These are phyloP conservation scores for Mrakia hoshinonis DNA, from an alignment of 768 basidiomycete species.

Conservation along the genomic window DNA sequence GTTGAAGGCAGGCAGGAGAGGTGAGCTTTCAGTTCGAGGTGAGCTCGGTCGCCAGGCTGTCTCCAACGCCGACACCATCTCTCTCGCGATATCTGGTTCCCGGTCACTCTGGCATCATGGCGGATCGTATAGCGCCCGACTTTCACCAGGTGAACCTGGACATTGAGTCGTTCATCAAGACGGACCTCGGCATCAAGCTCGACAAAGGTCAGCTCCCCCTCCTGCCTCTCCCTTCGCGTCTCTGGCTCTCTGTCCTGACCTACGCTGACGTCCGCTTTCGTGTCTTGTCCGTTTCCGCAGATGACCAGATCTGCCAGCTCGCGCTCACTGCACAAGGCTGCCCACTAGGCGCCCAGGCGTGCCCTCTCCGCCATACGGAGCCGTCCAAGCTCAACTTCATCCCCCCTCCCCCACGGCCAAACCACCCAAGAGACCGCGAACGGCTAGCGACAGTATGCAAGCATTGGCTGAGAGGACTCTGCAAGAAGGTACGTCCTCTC, in stretches of 20 bases:
- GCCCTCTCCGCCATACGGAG: slow-evolving; percentile 82
- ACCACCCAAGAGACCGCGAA: slow-evolving; percentile 63
- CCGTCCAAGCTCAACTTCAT: slow-evolving; percentile 85
- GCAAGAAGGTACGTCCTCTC: slow-evolving; percentile 57
- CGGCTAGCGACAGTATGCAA: slow-evolving; percentile 90
- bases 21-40: not conserved
- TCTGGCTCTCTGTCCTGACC: not conserved
- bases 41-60: not conserved
- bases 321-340: slow-evolving; percentile 72
- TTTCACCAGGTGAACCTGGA: slow-evolving; percentile 89
- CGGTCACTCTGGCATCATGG: not conserved
- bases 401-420: slow-evolving; percentile 70
- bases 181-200: slow-evolving; percentile 72
- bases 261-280: not conserved
- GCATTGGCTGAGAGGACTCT: slow-evolving; percentile 94
- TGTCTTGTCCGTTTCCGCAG: slow-evolving; percentile 49
- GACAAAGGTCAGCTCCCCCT: slow-evolving; percentile 63
- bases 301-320: slow-evolving; percentile 87
- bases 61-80: not conserved
- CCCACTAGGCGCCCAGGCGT: slow-evolving; percentile 82
- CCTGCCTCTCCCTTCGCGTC: not conserved
- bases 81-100: not conserved
- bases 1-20: not conserved
- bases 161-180: slow-evolving; percentile 71
- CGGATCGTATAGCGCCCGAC: slow-evolving; percentile 65